phyloP scores from a whole-genome alignment of 306 rosid species.

The Pueraria montana region DNA sequence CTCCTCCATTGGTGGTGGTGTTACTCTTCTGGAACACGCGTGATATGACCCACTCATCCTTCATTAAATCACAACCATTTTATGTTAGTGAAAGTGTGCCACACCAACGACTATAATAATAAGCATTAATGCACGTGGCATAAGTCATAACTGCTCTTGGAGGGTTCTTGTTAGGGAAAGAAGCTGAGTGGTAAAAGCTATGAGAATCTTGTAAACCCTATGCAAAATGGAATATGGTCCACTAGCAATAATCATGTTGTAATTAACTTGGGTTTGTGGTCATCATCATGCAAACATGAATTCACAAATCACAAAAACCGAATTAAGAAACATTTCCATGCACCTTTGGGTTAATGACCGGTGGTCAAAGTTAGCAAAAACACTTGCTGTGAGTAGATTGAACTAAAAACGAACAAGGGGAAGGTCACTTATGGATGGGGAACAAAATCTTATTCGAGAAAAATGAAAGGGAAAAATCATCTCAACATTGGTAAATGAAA shows the following conservation, averaged over 20 bases:
- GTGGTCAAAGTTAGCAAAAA: neutral
- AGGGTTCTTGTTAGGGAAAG: neutral
- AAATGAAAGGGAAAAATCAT: neutral
- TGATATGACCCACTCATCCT: conserved; percentile 99
- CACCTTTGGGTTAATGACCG: conserved; percentile 26
- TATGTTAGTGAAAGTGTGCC: neutral
- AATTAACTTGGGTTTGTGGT: neutral
- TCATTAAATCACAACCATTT: neutral
- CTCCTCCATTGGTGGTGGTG: conserved; percentile 42
- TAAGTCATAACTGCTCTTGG: neutral
- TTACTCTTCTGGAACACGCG: conserved; percentile 83
- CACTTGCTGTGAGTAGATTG: neutral
- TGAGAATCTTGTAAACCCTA: neutral
- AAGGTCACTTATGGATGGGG: no score
- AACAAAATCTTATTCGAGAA: conserved; percentile 37
- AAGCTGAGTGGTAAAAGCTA: neutral
- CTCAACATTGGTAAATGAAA: conserved; percentile 43
- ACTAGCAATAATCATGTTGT: neutral
- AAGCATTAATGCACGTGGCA: neutral
- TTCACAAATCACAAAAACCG: neutral
- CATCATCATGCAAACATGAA: conserved; percentile 45
- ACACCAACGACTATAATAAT: neutral
- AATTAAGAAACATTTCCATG: neutral
- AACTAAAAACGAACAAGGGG: neutral
- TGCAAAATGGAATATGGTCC: neutral